A percentile compares a stretch with the other conserved stretches of the same genome.
Evolutionary conservation across 208 protist species (phyloP).

Genomic region (Trypanosoma caninum): DNA sequence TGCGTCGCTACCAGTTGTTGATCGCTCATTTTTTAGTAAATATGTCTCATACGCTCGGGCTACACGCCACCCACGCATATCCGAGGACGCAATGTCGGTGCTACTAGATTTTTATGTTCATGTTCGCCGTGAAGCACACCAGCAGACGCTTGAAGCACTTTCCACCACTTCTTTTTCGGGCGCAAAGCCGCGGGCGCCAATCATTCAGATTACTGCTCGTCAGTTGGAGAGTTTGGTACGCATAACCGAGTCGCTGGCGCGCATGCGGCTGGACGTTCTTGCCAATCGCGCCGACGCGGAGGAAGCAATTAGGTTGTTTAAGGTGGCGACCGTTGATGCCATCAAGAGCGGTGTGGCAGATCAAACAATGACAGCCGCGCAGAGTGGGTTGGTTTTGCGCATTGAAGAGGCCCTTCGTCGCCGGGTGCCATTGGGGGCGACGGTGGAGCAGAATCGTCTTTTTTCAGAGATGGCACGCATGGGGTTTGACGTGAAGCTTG

Average conservation of each 20-base stretch:
- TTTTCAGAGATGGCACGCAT: slow-evolving; percentile 77
- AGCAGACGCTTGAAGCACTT: slow-evolving; percentile 66
- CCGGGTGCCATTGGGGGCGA: slow-evolving; percentile 77
- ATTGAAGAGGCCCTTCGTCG: slow-evolving; percentile 85
- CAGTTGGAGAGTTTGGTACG: slow-evolving; percentile 95
- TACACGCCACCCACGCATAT: slow-evolving; percentile 90
- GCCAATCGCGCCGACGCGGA: slow-evolving; percentile 90
- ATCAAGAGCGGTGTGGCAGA: slow-evolving; percentile 80
- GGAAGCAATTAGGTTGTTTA: slow-evolving; percentile 96
- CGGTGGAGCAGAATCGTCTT: slow-evolving; percentile 80
- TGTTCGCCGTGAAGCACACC: slow-evolving; percentile 81
- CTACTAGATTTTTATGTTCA: slow-evolving; percentile 97
- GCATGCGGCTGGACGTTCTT: slow-evolving; percentile 92
- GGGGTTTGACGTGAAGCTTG: slow-evolving; percentile 80
- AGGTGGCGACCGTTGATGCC: slow-evolving; percentile 93
- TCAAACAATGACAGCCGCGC: slow-evolving; percentile 74
- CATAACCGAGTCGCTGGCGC: slow-evolving; percentile 97
- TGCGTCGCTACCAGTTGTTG: slow-evolving; percentile 28
- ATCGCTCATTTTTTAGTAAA: slow-evolving; percentile 90
- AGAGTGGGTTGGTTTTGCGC: slow-evolving; percentile 78
- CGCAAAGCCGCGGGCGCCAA: slow-evolving; percentile 37
- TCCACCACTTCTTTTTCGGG: slow-evolving; percentile 26
- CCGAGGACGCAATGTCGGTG: slow-evolving; percentile 86
- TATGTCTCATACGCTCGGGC: slow-evolving; percentile 94
- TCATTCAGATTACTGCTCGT: slow-evolving; percentile 96